Conservation (phyloP, 192 early-diverging fungal genomes). For the Entrophospora sp. region DNA sequence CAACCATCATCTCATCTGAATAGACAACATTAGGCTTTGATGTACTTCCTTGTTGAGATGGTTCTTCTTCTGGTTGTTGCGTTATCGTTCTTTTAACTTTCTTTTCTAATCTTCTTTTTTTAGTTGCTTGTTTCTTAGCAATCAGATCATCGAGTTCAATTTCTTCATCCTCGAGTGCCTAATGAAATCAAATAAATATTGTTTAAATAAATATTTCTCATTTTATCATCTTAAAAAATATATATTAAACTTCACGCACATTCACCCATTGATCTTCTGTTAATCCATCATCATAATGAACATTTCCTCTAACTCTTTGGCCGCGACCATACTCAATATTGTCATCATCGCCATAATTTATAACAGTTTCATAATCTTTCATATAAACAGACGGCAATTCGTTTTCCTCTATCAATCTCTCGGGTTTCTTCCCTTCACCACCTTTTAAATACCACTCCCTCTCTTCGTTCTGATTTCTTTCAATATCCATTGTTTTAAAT, state of each 20-base stretch:
- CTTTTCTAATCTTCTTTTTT: conserved; percentile 32
- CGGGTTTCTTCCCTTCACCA: conserved; percentile 48
- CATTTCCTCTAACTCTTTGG: conserved; percentile 61
- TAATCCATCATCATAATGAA: conserved; percentile 86
- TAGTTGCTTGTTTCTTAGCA: conserved; percentile 32
- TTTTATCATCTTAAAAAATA: neutral
- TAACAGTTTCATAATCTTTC: conserved; percentile 45
- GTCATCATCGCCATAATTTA: conserved; percentile 40
- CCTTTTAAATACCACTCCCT: conserved; percentile 58
- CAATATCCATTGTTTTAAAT: conserved; percentile 69
- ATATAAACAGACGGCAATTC: conserved; percentile 82
- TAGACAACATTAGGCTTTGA: neutral
- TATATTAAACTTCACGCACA: conserved; percentile 23
- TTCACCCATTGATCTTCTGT: conserved; percentile 92
- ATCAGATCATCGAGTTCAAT: conserved; percentile 53
- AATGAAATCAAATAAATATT: neutral
- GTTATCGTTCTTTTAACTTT: conserved; percentile 21
- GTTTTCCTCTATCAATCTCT: conserved; percentile 73
- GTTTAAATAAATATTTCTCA: neutral
- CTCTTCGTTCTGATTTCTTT: conserved; percentile 46
- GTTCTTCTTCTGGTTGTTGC: neutral
- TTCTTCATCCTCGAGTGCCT: conserved; percentile 60
- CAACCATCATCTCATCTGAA: conserved; percentile 10
- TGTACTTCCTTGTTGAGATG: neutral
- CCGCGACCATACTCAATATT: conserved; percentile 60